Evolutionary conservation across 257 asterid species (phyloP), one percentile per base, ranked within the genome.

Genomic region (Solanum etuberosum): DNA sequence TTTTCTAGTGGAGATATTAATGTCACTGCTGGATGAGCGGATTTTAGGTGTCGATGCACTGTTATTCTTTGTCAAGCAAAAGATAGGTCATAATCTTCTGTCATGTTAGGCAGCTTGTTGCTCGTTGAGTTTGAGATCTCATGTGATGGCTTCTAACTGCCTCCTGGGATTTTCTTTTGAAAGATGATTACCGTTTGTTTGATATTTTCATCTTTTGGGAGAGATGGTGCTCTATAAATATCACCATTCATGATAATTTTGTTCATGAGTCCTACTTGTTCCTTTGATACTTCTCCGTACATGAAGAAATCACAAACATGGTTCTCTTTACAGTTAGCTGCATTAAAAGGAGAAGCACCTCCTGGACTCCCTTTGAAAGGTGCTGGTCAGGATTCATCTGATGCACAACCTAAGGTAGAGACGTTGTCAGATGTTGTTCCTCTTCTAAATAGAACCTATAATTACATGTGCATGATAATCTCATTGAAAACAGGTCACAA

Each of bases 271-370:
- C 42, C 40, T 29, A 46, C 67, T 80, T 80, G 67, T 80, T 29
- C 68, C 43, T 11, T 48, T 18, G 85, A 81, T 46, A 31, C 68
- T 9, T 81, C 23, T 48, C 68, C 70, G 48, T 48, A 48, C 70
- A 81, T 81, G 85, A 81, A 81, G 31, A 46, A 76, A 81, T 81
- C 68, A 81, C 68, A 18, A 86, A 84, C 82, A 82, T 31, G 73
- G 6, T 51, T 57, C 82, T 59, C 65, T 59, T 43, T 40, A 68
- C 92, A 97, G 99, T 98, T 98, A 89, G 99, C 99, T 91, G 98
- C 99, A 90, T 91, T 97, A 94, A 97, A 97, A 93, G 99, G 99
- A 86, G 99, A 96, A 95, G 99, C 99, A 89, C 99, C 99, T 78
- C 95, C 99, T 48, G 99, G 99, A 77, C 98, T 97, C 86, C 99